Evolutionary conservation across 1,284 basidiomycete species (phyloP).

Genomic region (Tilletia walkeri): DNA sequence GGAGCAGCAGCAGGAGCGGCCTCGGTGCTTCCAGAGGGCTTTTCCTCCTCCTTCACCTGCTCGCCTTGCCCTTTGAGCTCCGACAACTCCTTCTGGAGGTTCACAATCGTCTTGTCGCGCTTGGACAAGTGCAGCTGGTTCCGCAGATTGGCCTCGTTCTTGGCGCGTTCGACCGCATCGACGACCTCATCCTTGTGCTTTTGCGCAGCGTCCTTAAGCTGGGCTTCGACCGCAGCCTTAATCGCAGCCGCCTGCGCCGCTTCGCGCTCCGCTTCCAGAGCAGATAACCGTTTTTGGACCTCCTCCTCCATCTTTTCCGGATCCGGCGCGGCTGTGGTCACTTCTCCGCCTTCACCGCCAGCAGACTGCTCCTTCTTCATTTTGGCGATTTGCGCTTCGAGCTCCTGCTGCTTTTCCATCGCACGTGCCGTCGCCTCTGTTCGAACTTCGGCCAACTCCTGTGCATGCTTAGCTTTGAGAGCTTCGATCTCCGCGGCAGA

Average conservation of each 20-base stretch:
- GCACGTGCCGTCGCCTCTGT: constrained; percentile 20
- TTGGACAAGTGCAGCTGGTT: constrained; percentile 52
- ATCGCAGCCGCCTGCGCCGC: constrained; percentile 30
- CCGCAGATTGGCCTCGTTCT: constrained; percentile 52
- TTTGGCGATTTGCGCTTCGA: constrained; percentile 16
- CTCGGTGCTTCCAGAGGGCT: neutral
- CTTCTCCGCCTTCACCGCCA: neutral
- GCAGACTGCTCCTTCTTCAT: constrained; percentile 1
- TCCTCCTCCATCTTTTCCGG: constrained; percentile 29
- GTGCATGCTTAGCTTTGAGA: constrained; percentile 32
- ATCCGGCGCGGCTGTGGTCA: neutral
- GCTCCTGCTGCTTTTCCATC: constrained; percentile 13
- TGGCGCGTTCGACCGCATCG: constrained; percentile 45
- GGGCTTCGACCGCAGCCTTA: constrained; percentile 40
- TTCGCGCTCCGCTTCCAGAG: constrained; percentile 35
- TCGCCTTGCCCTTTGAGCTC: constrained; percentile 41
- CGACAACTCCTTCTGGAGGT: constrained; percentile 47
- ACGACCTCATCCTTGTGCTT: constrained; percentile 44
- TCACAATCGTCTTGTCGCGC: constrained; percentile 51
- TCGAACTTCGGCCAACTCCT: constrained; percentile 29
- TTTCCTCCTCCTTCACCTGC: neutral
- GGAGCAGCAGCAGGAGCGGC: neutral
- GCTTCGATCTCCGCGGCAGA: constrained; percentile 24
- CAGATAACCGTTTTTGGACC: constrained; percentile 34
- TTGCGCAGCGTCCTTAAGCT: constrained; percentile 43